Percentiles rank a stretch among this genome's conserved stretches.
phyloP scores from a whole-genome alignment of 768 basidiomycete species.

The Tricholoma hemisulphureum region DNA sequence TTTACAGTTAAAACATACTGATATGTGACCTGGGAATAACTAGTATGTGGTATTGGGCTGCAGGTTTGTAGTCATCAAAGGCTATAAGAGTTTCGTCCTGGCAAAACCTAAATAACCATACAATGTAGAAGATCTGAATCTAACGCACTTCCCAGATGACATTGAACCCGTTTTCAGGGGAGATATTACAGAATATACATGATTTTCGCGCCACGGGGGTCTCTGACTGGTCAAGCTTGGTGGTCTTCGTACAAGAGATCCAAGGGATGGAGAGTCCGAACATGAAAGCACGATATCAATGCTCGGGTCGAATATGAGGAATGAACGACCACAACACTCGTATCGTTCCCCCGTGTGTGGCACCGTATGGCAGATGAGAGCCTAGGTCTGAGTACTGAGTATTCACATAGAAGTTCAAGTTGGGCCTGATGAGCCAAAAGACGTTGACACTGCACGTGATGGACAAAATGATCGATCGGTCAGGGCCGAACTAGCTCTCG shows the following conservation, averaged over 20 bases:
- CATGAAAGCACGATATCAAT: background rate
- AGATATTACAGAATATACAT: conserved; percentile 48
- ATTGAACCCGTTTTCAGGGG: conserved; percentile 41
- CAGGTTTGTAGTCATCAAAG: conserved; percentile 51
- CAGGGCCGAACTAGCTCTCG: too few species aligned
- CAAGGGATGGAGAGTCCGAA: conserved; percentile 3
- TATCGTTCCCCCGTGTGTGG: too few species aligned
- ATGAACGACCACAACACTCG: too few species aligned
- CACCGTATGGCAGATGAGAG: too few species aligned
- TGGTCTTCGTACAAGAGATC: conserved; percentile 8
- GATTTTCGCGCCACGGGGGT: background rate
- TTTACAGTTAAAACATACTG: conserved; percentile 28
- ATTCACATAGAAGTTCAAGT: too few species aligned
- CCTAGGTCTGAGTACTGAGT: too few species aligned
- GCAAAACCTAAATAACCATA: background rate
- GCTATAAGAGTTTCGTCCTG: conserved; percentile 51
- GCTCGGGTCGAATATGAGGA: background rate
- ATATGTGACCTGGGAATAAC: conserved; percentile 54
- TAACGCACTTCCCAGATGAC: conserved; percentile 48
- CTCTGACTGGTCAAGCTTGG: background rate
- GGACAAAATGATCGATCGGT: too few species aligned
- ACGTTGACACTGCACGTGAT: background rate
- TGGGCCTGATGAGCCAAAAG: background rate
- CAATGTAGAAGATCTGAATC: background rate
- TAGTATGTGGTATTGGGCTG: conserved; percentile 47